Base-by-base conservation (phyloP, 2,329 filamentous ascomycete species). In the Aspergillus alliaceus region DNA sequence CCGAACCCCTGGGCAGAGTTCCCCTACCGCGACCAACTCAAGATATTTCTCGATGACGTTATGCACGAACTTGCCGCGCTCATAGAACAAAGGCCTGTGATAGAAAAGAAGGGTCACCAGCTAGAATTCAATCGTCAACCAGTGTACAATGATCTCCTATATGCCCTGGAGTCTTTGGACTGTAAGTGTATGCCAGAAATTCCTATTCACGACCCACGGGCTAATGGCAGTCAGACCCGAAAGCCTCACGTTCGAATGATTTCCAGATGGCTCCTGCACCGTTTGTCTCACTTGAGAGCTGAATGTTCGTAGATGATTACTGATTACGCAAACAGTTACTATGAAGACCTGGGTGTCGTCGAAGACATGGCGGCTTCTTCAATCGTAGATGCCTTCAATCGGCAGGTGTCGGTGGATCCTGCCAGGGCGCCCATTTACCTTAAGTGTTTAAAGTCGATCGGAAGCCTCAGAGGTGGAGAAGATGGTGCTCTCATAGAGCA, bases 361-460 rank as follows among this genome's bases (percentile, higher is more conserved):
- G 80, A 82, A 37, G 83, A 88, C 66, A 89, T 90, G 70, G 80
- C 83, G 5, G 85, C 89, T 65, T 66, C 75, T 1, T 72, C 87
- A n/a, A 73, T 91, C 18, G 73, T 80, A 27, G 88, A 86, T 69
- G 84, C 86, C 4, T 90, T 85, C 66, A 77, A 84, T 24, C 79
- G 83, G 32, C 88, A 90, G 72, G 75, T 80, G 24, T 68, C 75
- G 8, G 81, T 79, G 51, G 85, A 90, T 68, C 79, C 80, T 20
- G 61, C 65, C 20, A 82, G 84, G 58, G 75, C 76, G 18, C 73
- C 85, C 2, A 84, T 85, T 66, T 90, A 90, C 68, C 80, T 90
- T 58, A 82, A 87, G 69, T 88, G 84, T 64, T 75, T 91, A n/a
- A 79, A 82, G 62, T 77, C 80, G 47, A 82, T 90, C 53, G 82